These are phyloP conservation scores for Haplosporangium sp. DNA, from an alignment of 371 early-diverging fungal genomes.

Conservation along the genomic window DNA sequence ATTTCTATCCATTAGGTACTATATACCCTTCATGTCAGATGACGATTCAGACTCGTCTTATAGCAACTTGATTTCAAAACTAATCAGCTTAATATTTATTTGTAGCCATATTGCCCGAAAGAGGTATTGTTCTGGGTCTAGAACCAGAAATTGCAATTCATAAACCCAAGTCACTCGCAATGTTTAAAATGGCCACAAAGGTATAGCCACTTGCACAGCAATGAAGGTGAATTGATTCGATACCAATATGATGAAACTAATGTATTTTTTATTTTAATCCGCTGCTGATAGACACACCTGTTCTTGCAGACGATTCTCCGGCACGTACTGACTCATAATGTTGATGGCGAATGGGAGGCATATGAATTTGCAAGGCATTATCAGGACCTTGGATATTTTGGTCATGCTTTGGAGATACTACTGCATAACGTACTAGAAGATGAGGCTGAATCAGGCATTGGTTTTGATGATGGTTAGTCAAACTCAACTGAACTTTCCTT, in stretches of 20 bases:
- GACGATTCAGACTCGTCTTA: not conserved
- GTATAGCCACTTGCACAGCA: slow-evolving; percentile 46
- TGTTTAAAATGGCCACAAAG: slow-evolving; percentile 78
- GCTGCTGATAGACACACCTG: slow-evolving; percentile 73
- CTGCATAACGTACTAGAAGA: slow-evolving; percentile 86
- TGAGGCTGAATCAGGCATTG: slow-evolving; percentile 68
- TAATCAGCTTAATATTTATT: not conserved
- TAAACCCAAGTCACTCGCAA: slow-evolving; percentile 67
- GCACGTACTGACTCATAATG: slow-evolving; percentile 65
- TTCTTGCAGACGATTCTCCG: slow-evolving; percentile 81
- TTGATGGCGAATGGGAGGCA: slow-evolving; percentile 52
- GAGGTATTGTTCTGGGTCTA: slow-evolving; percentile 85
- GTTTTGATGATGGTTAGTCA: slow-evolving; percentile 57
- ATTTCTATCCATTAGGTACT: slow-evolving; percentile 86
- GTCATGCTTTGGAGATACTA: slow-evolving; percentile 87
- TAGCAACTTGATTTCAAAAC: not conserved
- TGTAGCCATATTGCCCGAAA: slow-evolving; percentile 77
- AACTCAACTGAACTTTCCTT: not conserved
- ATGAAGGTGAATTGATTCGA: not conserved
- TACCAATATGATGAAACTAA: no score
- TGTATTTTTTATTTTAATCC: no score
- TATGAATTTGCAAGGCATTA: slow-evolving; percentile 74
- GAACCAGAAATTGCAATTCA: slow-evolving; percentile 74
- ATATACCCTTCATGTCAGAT: not conserved
- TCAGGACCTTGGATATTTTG: slow-evolving; percentile 80